A percentile compares a stretch with the other conserved stretches of the same genome.
These are phyloP conservation scores for Malus orientalis DNA, from an alignment of 306 rosid species.

Conservation along the genomic window DNA sequence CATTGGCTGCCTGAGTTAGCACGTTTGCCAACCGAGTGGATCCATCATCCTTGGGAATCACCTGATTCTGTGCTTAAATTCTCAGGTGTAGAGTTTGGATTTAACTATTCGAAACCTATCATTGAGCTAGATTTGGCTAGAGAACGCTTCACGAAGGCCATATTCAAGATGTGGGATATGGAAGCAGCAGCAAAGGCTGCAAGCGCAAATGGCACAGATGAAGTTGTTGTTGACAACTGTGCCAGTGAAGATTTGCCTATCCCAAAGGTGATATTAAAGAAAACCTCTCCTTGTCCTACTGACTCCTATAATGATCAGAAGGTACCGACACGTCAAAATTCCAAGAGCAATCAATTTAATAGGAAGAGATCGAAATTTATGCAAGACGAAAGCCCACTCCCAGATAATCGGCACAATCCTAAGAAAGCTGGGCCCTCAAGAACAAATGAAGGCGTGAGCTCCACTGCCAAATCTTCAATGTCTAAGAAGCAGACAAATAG, in stretches of 20 bases:
- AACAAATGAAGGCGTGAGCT: slow-evolving; percentile 50
- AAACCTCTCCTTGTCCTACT: slow-evolving; percentile 41
- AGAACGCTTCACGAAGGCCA: slow-evolving; percentile 66
- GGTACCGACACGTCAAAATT: slow-evolving; percentile 60
- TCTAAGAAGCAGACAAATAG: slow-evolving; percentile 57
- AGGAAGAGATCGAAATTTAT: slow-evolving; percentile 47
- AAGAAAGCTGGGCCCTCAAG: slow-evolving; percentile 26
- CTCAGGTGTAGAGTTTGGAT: slow-evolving; percentile 80
- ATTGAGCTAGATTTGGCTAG: slow-evolving; percentile 68
- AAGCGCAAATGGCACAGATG: slow-evolving; percentile 41
- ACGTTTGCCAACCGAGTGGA: slow-evolving; percentile 93
- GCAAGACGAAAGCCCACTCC: slow-evolving; percentile 32
- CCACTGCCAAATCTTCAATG: slow-evolving; percentile 82
- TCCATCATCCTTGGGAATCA: slow-evolving; percentile 97
- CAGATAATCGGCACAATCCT: slow-evolving; percentile 11
- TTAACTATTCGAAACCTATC: slow-evolving; percentile 72
- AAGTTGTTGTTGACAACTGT: slow-evolving; percentile 67
- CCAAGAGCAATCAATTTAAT: slow-evolving; percentile 18
- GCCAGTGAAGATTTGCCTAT: slow-evolving; percentile 28
- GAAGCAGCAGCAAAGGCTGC: slow-evolving; percentile 53
- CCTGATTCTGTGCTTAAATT: slow-evolving; percentile 62
- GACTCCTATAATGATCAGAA: slow-evolving; percentile 85
- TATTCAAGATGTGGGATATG: slow-evolving; percentile 78
- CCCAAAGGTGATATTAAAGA: slow-evolving; percentile 35
- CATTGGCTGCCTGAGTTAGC: slow-evolving; percentile 91